A percentile compares a stretch with the other conserved stretches of the same genome.
Conservation (phyloP, 371 early-diverging fungal genomes). For the Rhizopus delemar region DNA sequence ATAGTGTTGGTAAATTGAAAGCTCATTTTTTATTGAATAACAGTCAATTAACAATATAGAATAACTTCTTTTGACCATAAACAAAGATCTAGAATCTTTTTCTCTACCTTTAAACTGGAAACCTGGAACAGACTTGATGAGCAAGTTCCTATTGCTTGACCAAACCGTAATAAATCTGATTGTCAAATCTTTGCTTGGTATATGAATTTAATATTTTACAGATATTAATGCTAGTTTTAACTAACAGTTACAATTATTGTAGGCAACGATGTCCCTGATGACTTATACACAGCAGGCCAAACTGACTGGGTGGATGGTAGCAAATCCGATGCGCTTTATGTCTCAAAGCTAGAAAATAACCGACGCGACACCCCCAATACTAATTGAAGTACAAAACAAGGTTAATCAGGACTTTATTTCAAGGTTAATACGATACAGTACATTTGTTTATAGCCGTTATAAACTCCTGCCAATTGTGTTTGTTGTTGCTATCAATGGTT, state of each 20-base stretch:
- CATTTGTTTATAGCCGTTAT: neutral
- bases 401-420: neutral
- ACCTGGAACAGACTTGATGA: too few relatives aligned
- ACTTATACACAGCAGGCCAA: neutral
- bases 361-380: neutral
- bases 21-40: too few relatives aligned
- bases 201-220: neutral
- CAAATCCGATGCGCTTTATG: constrained; percentile 1
- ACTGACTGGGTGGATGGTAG: neutral
- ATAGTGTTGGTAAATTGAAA: too few relatives aligned
- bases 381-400: neutral
- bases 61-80: too few relatives aligned
- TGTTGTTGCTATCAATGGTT: neutral
- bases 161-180: too few relatives aligned
- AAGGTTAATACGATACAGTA: constrained; percentile 7
- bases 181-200: constrained; percentile 5
- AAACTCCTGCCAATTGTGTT: neutral
- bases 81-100: too few relatives aligned
- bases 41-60: too few relatives aligned
- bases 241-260: neutral
- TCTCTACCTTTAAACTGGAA: too few relatives aligned
- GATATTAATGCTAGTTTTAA: neutral
- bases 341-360: constrained; percentile 2
- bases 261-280: neutral
- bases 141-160: too few relatives aligned